A percentile compares a stretch with the other conserved stretches of the same genome.
These are phyloP conservation scores for Kodamaea ohmeri DNA, from an alignment of 1,139 yeast genomes.

Conservation along the genomic window DNA sequence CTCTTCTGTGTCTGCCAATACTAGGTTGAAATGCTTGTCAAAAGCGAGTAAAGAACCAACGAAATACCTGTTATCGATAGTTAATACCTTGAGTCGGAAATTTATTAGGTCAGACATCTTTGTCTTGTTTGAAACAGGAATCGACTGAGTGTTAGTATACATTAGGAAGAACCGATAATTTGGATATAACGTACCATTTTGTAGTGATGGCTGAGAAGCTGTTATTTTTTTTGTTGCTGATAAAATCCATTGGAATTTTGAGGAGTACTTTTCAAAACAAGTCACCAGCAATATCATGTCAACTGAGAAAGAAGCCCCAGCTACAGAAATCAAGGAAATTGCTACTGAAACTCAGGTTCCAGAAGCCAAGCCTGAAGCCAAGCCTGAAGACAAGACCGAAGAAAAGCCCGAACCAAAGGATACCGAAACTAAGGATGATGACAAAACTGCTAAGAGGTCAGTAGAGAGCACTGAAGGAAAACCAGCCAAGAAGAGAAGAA, in stretches of 20 bases:
- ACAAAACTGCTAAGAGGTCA: conserved; percentile 18
- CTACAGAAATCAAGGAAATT: conserved; percentile 10
- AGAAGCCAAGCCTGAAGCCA: conserved; percentile 8
- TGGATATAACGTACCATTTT: no score
- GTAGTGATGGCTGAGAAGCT: not conserved
- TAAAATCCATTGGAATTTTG: not conserved
- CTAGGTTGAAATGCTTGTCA: conserved; percentile 86
- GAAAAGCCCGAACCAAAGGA: no score
- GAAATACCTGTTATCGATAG: conserved; percentile 72
- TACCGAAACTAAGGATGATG: no score
- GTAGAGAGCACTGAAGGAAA: conserved; percentile 20
- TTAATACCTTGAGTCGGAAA: conserved; percentile 68
- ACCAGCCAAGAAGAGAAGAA: conserved; percentile 40
- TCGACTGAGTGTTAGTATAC: conserved; percentile 12
- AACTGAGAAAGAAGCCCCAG: conserved; percentile 8
- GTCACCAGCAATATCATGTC: not conserved
- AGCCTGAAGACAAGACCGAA: no score
- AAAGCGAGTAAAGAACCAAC: conserved; percentile 83
- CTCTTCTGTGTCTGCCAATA: conserved; percentile 82
- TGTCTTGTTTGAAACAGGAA: conserved; percentile 41
- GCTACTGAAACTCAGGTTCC: conserved; percentile 12
- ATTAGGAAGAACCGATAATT: no score
- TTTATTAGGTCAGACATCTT: conserved; percentile 68
- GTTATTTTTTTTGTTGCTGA: conserved; percentile 1
- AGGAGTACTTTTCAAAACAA: conserved; percentile 1